phyloP scores from a whole-genome alignment of 441 rosid species.

The Bruguiera hainesii region DNA sequence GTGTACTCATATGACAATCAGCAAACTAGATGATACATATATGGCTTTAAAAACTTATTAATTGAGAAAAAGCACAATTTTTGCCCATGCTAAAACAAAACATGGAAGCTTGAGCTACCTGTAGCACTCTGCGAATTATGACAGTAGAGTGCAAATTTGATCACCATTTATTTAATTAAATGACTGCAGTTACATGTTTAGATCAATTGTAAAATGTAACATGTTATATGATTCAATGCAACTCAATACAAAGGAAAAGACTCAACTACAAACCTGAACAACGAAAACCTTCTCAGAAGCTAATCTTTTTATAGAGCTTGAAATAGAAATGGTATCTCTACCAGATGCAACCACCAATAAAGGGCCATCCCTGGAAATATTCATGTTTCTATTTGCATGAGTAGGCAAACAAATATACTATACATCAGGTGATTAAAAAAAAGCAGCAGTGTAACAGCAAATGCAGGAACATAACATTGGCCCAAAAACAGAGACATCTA shows the following conservation, averaged over 20 bases:
- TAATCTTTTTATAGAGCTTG: conserved; percentile 77
- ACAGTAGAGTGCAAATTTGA: neutral
- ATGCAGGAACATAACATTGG: neutral
- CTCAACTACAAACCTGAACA: conserved; percentile 56
- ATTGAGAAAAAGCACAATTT: too few relatives aligned
- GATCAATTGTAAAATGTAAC: neutral
- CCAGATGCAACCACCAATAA: conserved; percentile 91
- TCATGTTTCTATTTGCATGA: neutral
- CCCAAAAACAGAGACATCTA: neutral
- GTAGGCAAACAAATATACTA: too few relatives aligned
- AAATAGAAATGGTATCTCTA: conserved; percentile 68
- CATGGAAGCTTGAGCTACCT: too few relatives aligned
- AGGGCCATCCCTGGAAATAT: conserved; percentile 74
- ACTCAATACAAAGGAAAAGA: conserved; percentile 2
- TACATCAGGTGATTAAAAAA: neutral
- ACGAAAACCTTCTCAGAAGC: conserved; percentile 84
- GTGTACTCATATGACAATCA: too few relatives aligned
- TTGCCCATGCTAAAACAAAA: too few relatives aligned
- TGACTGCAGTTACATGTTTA: conserved; percentile 12
- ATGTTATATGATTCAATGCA: neutral
- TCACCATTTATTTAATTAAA: neutral
- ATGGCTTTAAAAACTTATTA: too few relatives aligned
- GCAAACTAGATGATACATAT: too few relatives aligned
- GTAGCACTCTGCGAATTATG: too few relatives aligned
- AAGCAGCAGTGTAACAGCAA: neutral